Evolutionary conservation across 129 eudicot genomes (phyloP), one percentile per base, ranked within the genome.

Genomic region (Erigeron canadensis): DNA sequence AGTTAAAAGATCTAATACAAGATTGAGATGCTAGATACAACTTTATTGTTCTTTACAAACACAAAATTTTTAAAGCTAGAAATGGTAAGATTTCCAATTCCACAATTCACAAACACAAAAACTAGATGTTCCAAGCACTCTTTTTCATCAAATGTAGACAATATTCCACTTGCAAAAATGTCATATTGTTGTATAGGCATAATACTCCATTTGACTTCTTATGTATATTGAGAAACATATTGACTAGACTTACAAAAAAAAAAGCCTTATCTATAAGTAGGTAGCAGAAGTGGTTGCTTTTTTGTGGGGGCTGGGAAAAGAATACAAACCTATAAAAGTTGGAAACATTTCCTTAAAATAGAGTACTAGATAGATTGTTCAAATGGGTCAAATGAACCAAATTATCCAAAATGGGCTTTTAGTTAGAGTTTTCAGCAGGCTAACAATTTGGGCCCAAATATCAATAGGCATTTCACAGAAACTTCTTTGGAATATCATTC

Each of bases 191-290:
- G 65, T 6, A 60, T 42, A 60, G 28, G 65, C 65, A 60, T 60
- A 28, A 45, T 62, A 8, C 67, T 62, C 16, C 23, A 62, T 62
- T 62, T 37, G 13, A 62, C 67, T 39, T 17, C 7, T 41, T 37
- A 16, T 64, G 39, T 34, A 64, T 41, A 10, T 41, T 45, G 43
- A 64, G 38, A 4, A 41, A 64, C 69, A 41, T 64, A 41, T 42
- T 64, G 53, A 41, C 4, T 41, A 41, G 69, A 53, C 69, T 28
- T 64, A 64, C 69, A 53, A 64, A 64, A 64, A 53, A 64, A 64
- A 64, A 63, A 64, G 53, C 53, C 34, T 64, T 11, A 16, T 42
- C 5, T 56, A 41, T 41, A 64, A 64, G 38, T 41, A 64, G 53
- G 38, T 42, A 18, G 18, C 17, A 41, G 10, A 42, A 41, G 21